Evolutionary conservation across 306 rosid genomes (phyloP), one percentile per base, ranked within the genome.

Genomic region (Malus asiatica): DNA sequence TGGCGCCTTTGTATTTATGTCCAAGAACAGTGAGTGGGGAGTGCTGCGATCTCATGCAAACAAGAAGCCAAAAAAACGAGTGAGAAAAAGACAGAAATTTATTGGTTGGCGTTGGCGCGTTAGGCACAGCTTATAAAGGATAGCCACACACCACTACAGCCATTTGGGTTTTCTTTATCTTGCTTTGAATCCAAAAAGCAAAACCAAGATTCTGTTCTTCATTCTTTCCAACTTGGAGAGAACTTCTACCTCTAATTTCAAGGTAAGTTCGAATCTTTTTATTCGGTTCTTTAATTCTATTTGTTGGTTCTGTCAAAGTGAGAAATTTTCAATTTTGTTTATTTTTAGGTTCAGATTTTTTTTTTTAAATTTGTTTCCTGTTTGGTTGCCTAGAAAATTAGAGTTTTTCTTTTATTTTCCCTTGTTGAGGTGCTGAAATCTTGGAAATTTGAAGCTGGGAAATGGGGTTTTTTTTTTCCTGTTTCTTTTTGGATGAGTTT

Each of bases 101-200:
- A 74, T 61, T 74, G 77, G 70, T 45, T 10, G 61, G 70, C 60
- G 45, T 45, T 61, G 70, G 58, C 6, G 66, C n/a, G 66, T 71
- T 32, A 9, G 33, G 27, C 55, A 15, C 33, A 53, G 53, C 19
- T 2, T 27, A 35, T 38, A 58, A 72, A 22, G 55, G 23, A 22
- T 66, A 72, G 76, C 67, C 42, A 27, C 16, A 38, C 11, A 45
- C 38, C 76, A 22, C 66, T 72, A 3, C 23, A 27, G 66, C 52
- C 76, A 40, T 57, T 1, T 33, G 68, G 68, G 11, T 3, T 32
- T 8, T 23, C 57, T 55, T 33, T 40, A 16, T 42, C 11, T 57
- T 33, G 55, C 53, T n/a, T 19, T 3, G 16, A 72, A 9, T 52
- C 77, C 10, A 15, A 9, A 5, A 22, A 27, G 19, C 42, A 27